These are phyloP conservation scores for Stachybotrys elegans DNA, from an alignment of 2,329 filamentous ascomycete species.

Conservation along the genomic window DNA sequence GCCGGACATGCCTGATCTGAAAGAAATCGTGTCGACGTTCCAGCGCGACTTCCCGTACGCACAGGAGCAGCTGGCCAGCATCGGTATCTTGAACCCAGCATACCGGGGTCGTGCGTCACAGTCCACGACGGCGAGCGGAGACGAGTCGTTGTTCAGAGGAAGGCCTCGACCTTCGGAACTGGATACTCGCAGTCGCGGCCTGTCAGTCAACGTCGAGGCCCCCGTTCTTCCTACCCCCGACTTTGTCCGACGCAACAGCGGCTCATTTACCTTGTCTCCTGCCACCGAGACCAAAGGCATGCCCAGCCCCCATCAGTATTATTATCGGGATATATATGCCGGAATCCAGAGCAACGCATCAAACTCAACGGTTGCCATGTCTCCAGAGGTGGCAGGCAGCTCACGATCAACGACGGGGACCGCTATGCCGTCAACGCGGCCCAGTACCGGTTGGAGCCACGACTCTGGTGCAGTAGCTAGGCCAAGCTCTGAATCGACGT, in stretches of 20 bases:
- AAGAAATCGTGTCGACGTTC: constrained; percentile 74
- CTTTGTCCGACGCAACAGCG: constrained; percentile 60
- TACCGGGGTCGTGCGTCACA: constrained; percentile 54
- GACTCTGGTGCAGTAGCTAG: constrained; percentile 47
- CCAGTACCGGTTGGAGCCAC: constrained; percentile 56
- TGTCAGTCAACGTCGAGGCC: constrained; percentile 60
- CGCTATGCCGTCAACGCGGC: constrained; percentile 37
- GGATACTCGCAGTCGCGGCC: constrained; percentile 49
- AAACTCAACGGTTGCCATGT: constrained; percentile 54
- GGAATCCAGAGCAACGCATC: constrained; percentile 34
- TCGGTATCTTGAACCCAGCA: constrained; percentile 75
- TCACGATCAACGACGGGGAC: constrained; percentile 41
- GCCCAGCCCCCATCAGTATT: constrained; percentile 49
- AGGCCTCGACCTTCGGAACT: constrained; percentile 44
- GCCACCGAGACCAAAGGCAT: constrained; percentile 26
- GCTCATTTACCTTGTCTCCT: constrained; percentile 59
- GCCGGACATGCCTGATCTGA: constrained; percentile 56
- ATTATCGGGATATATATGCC: constrained; percentile 51
- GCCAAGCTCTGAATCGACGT: constrained; percentile 46
- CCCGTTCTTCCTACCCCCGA: constrained; percentile 62
- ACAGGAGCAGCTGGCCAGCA: constrained; percentile 63
- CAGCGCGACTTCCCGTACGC: constrained; percentile 71
- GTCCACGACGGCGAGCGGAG: constrained; percentile 53
- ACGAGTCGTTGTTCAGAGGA: constrained; percentile 43
- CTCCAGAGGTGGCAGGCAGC: constrained; percentile 45